phyloP scores from a whole-genome alignment of 768 basidiomycete genomes.

The Wakefieldia striispora region DNA sequence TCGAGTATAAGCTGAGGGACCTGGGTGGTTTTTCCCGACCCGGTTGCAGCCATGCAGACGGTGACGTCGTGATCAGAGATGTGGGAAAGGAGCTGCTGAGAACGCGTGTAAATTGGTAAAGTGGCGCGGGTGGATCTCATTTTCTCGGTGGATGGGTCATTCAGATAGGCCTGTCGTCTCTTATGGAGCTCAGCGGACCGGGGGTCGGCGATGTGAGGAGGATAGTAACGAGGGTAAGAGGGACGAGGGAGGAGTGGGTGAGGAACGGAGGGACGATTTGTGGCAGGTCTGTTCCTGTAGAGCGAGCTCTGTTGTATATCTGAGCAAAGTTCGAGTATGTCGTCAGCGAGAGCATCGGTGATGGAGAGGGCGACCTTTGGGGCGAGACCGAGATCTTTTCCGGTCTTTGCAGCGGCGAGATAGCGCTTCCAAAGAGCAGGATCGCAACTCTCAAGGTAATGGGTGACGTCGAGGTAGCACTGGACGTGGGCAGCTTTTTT shows the following conservation, averaged over 20 bases:
- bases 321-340: constrained; percentile 65
- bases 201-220: constrained; percentile 32
- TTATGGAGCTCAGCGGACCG: constrained; percentile 61
- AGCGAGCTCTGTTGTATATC: constrained; percentile 64
- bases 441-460: constrained; percentile 86
- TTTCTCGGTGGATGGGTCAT: constrained; percentile 53
- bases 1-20: constrained; percentile 92
- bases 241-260: constrained; percentile 5
- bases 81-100: constrained; percentile 63
- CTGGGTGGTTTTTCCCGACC: constrained; percentile 94
- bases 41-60: constrained; percentile 86
- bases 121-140: constrained; percentile 67
- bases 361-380: constrained; percentile 68
- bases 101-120: constrained; percentile 74
- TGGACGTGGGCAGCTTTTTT: constrained; percentile 73
- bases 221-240: constrained; percentile 27
- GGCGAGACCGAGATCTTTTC: constrained; percentile 68
- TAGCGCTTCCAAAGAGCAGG: constrained; percentile 75
- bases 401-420: constrained; percentile 54
- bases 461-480: constrained; percentile 85
- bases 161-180: constrained; percentile 57
- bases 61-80: constrained; percentile 80
- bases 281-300: constrained; percentile 61
- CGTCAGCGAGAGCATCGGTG: constrained; percentile 60
- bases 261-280: constrained; percentile 8